Conservation (phyloP, 768 basidiomycete genomes). For the Podaxis sp. region DNA sequence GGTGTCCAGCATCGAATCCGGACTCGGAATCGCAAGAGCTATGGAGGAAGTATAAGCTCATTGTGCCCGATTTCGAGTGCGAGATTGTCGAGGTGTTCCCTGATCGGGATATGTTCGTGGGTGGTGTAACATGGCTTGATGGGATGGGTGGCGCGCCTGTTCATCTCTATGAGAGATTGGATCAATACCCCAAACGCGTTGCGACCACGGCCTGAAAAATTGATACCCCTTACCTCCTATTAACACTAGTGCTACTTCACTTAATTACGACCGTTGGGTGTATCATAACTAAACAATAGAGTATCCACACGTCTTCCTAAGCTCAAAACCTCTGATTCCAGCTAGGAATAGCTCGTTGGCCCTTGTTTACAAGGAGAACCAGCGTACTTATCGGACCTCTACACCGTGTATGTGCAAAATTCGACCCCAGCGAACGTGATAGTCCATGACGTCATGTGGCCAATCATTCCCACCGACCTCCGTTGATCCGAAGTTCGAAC, state of each 20-base stretch:
- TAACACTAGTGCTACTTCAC: not conserved
- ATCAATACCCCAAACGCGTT: not conserved
- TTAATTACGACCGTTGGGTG: not conserved
- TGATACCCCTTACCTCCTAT: not conserved
- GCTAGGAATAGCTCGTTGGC: too few relatives aligned
- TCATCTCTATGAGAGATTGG: not conserved
- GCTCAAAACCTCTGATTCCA: too few relatives aligned
- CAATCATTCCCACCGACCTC: too few relatives aligned
- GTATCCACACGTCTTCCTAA: too few relatives aligned
- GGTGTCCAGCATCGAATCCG: not conserved
- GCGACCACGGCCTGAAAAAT: not conserved
- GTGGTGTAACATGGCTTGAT: slow-evolving; percentile 53
- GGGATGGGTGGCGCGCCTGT: slow-evolving; percentile 7
- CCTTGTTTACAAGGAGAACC: too few relatives aligned
- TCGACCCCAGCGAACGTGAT: too few relatives aligned
- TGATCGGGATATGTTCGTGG: slow-evolving; percentile 61
- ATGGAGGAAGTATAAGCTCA: slow-evolving; percentile 58
- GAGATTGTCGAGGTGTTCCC: slow-evolving; percentile 72
- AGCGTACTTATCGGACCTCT: too few relatives aligned
- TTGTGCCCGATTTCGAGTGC: slow-evolving; percentile 55
- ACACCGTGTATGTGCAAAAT: too few relatives aligned
- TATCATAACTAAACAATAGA: too few relatives aligned
- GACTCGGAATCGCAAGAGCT: slow-evolving; percentile 24
- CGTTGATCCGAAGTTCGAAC: too few relatives aligned
- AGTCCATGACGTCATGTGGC: too few relatives aligned